Conservation (phyloP, 169 alveolate species). For the Plasmodium sp. region DNA sequence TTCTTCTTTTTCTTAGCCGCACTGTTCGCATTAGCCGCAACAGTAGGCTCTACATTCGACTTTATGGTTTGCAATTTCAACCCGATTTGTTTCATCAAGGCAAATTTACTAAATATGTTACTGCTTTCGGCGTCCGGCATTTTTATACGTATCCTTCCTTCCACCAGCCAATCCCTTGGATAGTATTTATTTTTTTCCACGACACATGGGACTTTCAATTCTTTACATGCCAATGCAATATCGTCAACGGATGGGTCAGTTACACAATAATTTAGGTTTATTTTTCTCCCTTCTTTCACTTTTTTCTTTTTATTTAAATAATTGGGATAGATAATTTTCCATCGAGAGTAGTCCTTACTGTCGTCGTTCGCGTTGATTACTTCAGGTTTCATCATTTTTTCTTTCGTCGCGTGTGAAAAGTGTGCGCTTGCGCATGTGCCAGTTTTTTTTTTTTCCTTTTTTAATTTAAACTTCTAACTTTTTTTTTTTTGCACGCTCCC, state of each 20-base stretch:
- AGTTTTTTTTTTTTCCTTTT: not conserved
- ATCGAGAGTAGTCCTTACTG: slow-evolving; percentile 31
- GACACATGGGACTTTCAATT: slow-evolving; percentile 76
- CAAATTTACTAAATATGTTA: slow-evolving; percentile 16
- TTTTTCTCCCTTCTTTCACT: slow-evolving; percentile 81
- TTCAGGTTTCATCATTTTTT: slow-evolving; percentile 2
- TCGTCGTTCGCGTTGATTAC: slow-evolving; percentile 2
- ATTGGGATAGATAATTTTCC: slow-evolving; percentile 82
- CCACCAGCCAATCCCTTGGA: slow-evolving; percentile 82
- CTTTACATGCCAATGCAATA: slow-evolving; percentile 81
- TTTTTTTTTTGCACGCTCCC: not conserved
- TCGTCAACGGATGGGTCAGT: slow-evolving; percentile 83
- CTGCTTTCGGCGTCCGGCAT: slow-evolving; percentile 12
- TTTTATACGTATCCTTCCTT: slow-evolving; percentile 82
- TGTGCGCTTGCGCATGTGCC: not conserved
- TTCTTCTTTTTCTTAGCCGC: slow-evolving; percentile 25
- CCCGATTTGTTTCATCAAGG: slow-evolving; percentile 55
- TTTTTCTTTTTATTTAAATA: slow-evolving; percentile 82
- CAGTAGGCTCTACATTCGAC: slow-evolving; percentile 18
- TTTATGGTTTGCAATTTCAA: slow-evolving; percentile 53
- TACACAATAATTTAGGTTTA: slow-evolving; percentile 77
- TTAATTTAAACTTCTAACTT: not conserved
- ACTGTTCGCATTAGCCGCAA: not conserved
- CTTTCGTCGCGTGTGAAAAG: not conserved
- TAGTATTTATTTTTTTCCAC: slow-evolving; percentile 80